These are phyloP conservation scores for Effrenium voratum DNA, from an alignment of 73 alveolate genomes.

Conservation along the genomic window DNA sequence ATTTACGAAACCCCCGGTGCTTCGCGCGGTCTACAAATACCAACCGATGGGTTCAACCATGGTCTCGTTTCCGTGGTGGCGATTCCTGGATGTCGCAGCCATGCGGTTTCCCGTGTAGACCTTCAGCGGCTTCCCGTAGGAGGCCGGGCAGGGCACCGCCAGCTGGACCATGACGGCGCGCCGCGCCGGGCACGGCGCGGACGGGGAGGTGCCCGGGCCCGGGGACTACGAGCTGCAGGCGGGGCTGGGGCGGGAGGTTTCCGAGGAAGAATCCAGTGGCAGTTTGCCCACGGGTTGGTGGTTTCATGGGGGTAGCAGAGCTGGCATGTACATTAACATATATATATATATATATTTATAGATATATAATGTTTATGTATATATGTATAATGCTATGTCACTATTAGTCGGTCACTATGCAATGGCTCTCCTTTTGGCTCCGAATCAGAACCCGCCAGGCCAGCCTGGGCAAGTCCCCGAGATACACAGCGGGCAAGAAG, in stretches of 20 bases:
- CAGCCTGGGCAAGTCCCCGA: conserved; percentile 43
- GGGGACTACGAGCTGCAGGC: conserved; percentile 76
- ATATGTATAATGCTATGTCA: background rate
- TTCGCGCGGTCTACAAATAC: no score
- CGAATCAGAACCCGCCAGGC: background rate
- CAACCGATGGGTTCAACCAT: no score
- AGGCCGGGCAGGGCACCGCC: conserved; percentile 60
- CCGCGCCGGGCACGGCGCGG: conserved; percentile 27
- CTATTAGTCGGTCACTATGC: background rate
- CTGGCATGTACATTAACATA: background rate
- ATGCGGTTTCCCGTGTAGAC: no score
- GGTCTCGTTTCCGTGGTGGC: no score
- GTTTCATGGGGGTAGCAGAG: background rate
- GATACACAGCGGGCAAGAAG: conserved; percentile 55
- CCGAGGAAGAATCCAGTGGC: background rate
- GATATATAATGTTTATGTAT: background rate
- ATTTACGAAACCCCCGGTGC: no score
- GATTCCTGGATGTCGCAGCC: no score
- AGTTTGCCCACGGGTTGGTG: background rate
- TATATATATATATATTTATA: no score
- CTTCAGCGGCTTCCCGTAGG: no score
- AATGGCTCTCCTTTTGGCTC: no score
- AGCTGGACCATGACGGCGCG: conserved; percentile 89
- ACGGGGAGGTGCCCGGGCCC: conserved; percentile 49
- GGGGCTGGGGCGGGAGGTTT: background rate